These are phyloP conservation scores for Neurospora africana DNA, from an alignment of 495 filamentous ascomycete species.

Conservation along the genomic window DNA sequence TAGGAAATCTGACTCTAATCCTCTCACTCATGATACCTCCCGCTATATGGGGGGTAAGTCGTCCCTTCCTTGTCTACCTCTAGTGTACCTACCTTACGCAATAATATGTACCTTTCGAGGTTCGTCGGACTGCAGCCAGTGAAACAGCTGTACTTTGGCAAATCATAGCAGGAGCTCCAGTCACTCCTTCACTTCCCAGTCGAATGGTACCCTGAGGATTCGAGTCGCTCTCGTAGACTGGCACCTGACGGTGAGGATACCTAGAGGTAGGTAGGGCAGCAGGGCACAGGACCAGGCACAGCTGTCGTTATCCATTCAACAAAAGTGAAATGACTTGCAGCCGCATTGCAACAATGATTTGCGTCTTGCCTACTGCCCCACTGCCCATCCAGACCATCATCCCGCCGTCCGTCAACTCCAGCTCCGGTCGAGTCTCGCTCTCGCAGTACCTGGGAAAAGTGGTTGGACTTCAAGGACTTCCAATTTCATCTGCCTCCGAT, in stretches of 20 bases:
- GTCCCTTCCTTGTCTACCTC: not conserved
- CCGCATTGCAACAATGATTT: not conserved
- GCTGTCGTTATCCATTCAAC: not conserved
- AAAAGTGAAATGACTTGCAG: not conserved
- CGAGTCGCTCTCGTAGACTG: not conserved
- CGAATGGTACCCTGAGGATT: not conserved
- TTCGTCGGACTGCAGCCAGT: not conserved
- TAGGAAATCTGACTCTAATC: too few species aligned
- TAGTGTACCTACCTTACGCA: too few species aligned
- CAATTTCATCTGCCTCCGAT: not conserved
- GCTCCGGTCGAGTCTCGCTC: not conserved
- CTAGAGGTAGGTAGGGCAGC: not conserved
- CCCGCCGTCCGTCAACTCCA: not conserved
- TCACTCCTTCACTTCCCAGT: not conserved
- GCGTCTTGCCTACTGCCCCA: not conserved
- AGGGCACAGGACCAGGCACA: not conserved
- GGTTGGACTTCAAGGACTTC: not conserved
- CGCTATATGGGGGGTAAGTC: too few species aligned
- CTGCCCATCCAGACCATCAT: not conserved
- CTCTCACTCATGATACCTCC: too few species aligned
- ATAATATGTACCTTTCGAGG: not conserved
- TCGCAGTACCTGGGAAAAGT: not conserved
- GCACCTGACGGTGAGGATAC: not conserved
- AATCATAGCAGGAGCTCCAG: not conserved
- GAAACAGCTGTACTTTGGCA: not conserved